These are phyloP conservation scores for Chlorella ohadii DNA, from an alignment of 139 green algal species.

Conservation along the genomic window DNA sequence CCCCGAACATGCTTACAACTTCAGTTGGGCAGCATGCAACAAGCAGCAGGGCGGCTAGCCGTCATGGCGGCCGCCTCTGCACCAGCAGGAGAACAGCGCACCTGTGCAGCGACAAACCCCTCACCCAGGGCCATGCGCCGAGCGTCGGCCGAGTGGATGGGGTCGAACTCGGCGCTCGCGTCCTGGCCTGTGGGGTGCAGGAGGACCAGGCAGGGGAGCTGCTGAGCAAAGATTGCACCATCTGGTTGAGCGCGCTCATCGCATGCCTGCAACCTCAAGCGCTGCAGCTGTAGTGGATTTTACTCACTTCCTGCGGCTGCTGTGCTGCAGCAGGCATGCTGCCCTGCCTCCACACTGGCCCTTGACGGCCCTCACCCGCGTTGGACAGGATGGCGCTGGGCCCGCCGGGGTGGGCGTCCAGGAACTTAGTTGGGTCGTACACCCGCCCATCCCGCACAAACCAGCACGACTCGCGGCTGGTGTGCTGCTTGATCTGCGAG, in stretches of 20 bases:
- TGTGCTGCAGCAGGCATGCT: too few relatives aligned
- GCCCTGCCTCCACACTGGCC: too few relatives aligned
- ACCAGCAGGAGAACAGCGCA: too few relatives aligned
- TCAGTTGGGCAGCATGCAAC: too few relatives aligned
- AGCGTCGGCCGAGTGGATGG: not conserved
- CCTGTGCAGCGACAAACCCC: not conserved
- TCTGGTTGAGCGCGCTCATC: too few relatives aligned
- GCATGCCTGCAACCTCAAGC: too few relatives aligned
- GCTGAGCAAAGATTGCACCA: too few relatives aligned
- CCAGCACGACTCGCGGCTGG: conserved; percentile 78
- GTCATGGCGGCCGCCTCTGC: too few relatives aligned
- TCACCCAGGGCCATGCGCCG: not conserved
- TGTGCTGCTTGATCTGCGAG: conserved; percentile 68
- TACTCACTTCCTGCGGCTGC: too few relatives aligned
- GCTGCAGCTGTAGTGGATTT: too few relatives aligned
- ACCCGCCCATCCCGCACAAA: conserved; percentile 94
- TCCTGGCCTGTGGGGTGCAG: not conserved
- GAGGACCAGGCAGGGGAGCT: not conserved
- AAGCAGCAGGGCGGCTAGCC: too few relatives aligned
- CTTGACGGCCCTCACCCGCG: not conserved
- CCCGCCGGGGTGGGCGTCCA: conserved; percentile 85
- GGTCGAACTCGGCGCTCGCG: not conserved
- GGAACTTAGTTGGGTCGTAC: conserved; percentile 94
- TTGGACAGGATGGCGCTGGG: not conserved
- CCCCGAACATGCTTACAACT: too few relatives aligned